Base-by-base conservation (phyloP, 2,329 filamentous ascomycete species). In the Fusarium scirpi region DNA sequence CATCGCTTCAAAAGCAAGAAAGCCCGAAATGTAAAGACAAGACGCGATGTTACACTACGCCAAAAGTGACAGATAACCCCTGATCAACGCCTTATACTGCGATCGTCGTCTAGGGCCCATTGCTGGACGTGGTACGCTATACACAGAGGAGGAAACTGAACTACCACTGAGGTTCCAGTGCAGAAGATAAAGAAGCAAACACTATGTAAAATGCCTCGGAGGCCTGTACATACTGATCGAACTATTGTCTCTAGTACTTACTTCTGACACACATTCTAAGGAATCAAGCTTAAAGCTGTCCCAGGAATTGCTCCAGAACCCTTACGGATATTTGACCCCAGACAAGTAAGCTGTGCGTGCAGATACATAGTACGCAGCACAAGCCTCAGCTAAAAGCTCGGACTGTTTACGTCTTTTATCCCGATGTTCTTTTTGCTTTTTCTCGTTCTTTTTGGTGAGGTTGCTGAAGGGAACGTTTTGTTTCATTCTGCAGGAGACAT, bases 71-170 rank as follows among this genome's bases (percentile, higher is more conserved):
- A 69, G 66, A 49, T 51, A 64, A 69, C 62, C 57, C 57, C 58
- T 59, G 51, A 53, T 43, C 43, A 52, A 49, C 52, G 32, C 67
- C 56, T 53, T 63, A 53, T 41, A 58, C 61, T 52, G 62, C 51
- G 72, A 74, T 74, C 69, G 62, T 71, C 69, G 60, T 25, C 72
- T 45, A 64, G 71, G 71, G 44, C 49, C 54, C 51, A 54, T 66
- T 48, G 55, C 41, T 43, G 49, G 49, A 22, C 24, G 49, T 34
- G 38, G 32, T 29, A 43, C 34, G 49, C 20, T 41, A 10, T 53
- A 53, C 49, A 18, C 10, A 8, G 10, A 24, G 24, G 15, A 32
- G 24, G n/a, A 32, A 40, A 38, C 22, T 38, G 6, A 22, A 34
- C 20, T 38, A 38, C 34, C 34, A 24, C n/a, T 27, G 22, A 34